phyloP scores from a whole-genome alignment of 306 rosid species.

The Fragaria nilgerrensis region DNA sequence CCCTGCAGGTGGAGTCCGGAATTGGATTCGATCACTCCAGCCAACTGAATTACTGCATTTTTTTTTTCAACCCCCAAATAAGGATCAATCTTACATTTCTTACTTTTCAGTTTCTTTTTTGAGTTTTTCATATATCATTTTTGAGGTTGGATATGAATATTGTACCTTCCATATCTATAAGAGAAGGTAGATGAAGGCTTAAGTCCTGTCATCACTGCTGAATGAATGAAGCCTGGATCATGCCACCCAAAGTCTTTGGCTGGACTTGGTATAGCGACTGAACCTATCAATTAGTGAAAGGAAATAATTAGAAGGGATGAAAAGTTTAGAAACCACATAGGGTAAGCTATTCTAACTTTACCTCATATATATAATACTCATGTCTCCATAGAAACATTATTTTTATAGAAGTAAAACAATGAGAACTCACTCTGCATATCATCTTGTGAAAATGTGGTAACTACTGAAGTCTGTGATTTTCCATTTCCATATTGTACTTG shows the following conservation, averaged over 20 bases:
- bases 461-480: conserved; percentile 45
- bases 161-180: conserved; percentile 80
- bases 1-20: conserved; percentile 77
- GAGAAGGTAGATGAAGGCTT: conserved; percentile 57
- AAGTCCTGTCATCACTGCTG: conserved; percentile 80
- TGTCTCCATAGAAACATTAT: neutral
- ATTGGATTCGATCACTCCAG: conserved; percentile 63
- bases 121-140: no score
- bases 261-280: conserved; percentile 47
- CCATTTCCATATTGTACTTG: conserved; percentile 60
- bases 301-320: neutral
- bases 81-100: neutral
- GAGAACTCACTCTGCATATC: conserved; percentile 81
- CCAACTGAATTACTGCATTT: conserved; percentile 58
- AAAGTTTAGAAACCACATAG: neutral
- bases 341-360: neutral
- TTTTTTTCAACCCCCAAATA: neutral
- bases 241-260: conserved; percentile 98
- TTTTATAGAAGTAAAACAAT: neutral
- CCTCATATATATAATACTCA: neutral
- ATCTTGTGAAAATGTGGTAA: conserved; percentile 61
- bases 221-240: conserved; percentile 89
- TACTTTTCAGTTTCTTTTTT: neutral
- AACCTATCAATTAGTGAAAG: conserved; percentile 35
- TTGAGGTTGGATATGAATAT: neutral